Conservation (phyloP, 352 stramenopile species). For the Globisporangium paddicum region DNA sequence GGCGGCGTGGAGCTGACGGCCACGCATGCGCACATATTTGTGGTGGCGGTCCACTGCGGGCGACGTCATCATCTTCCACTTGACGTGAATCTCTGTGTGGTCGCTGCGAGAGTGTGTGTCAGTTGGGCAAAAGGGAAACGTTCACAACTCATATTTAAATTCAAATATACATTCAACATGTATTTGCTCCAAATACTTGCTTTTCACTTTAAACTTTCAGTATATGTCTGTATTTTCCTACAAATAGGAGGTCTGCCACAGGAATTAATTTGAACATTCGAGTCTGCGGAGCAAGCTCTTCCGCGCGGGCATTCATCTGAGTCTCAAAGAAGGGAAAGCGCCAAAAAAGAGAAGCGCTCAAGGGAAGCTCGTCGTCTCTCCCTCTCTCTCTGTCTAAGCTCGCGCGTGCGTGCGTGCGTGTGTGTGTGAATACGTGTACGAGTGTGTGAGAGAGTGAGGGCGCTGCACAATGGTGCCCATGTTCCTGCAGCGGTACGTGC, state of each 20-base stretch:
- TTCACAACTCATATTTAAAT: not conserved
- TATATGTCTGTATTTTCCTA: not conserved
- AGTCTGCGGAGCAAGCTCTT: not conserved
- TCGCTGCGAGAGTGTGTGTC: not conserved
- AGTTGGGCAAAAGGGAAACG: not conserved
- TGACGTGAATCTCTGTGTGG: not conserved
- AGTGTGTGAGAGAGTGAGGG: not conserved
- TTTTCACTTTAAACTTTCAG: not conserved
- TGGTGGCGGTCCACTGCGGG: too few species aligned
- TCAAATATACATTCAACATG: not conserved
- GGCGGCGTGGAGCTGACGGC: too few species aligned
- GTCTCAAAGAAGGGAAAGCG: not conserved
- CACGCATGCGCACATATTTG: too few species aligned
- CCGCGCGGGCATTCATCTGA: not conserved
- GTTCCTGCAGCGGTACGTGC: slow-evolving; percentile 84
- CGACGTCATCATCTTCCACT: too few species aligned
- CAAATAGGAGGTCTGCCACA: not conserved
- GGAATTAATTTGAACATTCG: not conserved
- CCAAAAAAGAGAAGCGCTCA: not conserved
- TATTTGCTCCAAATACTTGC: not conserved
- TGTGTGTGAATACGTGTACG: not conserved
- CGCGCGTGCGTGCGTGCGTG: not conserved
- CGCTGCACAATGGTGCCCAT: slow-evolving; percentile 21
- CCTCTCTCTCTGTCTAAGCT: not conserved
- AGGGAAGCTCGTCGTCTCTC: not conserved